Evolutionary conservation across 1,284 basidiomycete species (phyloP), one percentile per base, ranked within the genome.

Genomic region (Microbotryum intermedium): DNA sequence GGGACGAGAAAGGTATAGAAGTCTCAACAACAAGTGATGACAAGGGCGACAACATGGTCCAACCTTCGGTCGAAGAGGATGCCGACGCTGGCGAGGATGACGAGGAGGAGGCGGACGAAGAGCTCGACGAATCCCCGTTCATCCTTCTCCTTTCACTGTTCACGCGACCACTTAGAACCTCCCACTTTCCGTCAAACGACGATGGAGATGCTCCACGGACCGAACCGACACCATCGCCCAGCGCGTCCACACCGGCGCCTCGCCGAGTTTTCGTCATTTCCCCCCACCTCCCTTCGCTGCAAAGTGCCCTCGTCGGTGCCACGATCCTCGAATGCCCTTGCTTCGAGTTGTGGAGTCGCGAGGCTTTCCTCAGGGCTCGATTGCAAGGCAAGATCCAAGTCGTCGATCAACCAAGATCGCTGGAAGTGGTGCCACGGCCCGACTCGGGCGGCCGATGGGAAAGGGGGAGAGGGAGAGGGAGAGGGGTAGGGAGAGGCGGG

Each of bases 271-370:
- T 60, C 48, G 47, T 53, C 39, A 3, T 60, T n/a, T 11, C 25
- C 7, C 48, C 51, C 30, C 48, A 0, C 5, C 57, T 5, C 3
- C 50, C 20, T n/a, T 50, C 23, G 10, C 57, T 68, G 13, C 57
- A 54, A 20, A 42, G 30, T 6, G 50, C 57, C 1, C 52, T 68
- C 34, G 21, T 25, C 4, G 57, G 59, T 23, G 34, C 61, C 6
- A 59, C 64, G 1, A 4, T 68, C 21, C 61, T 68, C 53, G 66
- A 68, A 26, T 55, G n/a, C 25, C 66, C 66, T 6, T 42, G 30
- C 20, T 59, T 68, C 48, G 66, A 68, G 39, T n/a, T 68, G 1
- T 65, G 63, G 63, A 55, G 60, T 7, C 50, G 57, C 10, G 60
- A 58, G 34, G 28, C 57, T 3, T 62, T 67, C 58, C 23, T 58